phyloP scores from a whole-genome alignment of 805 yeast species.

The Scheffersomyces spartinae region DNA sequence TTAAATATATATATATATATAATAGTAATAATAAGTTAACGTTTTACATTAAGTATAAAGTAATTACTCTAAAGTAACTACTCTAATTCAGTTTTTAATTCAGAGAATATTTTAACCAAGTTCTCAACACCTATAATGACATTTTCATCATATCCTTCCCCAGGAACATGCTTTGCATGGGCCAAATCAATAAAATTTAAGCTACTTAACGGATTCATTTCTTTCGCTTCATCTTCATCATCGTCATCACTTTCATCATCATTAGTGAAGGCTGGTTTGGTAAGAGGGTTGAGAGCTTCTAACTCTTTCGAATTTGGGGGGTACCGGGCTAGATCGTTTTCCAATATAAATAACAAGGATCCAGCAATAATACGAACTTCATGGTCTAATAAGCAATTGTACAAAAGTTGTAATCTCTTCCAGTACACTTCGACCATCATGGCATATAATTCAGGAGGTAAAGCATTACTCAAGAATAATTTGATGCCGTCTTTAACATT shows the following conservation, averaged over 20 bases:
- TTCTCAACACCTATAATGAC: slow-evolving; percentile 59
- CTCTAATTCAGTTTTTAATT: slow-evolving; percentile 6
- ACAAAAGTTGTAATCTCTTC: slow-evolving; percentile 53
- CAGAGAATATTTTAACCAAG: slow-evolving; percentile 34
- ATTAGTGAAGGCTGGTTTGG: slow-evolving; percentile 12
- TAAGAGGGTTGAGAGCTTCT: slow-evolving; percentile 27
- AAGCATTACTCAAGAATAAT: slow-evolving; percentile 28
- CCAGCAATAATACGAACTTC: slow-evolving; percentile 63
- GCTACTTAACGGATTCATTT: slow-evolving; percentile 35
- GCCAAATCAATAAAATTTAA: slow-evolving; percentile 82
- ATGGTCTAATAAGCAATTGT: slow-evolving; percentile 47
- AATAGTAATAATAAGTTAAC: background rate
- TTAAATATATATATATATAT: background rate
- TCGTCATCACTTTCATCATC: slow-evolving; percentile 15
- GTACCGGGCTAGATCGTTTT: slow-evolving; percentile 53
- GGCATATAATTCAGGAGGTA: slow-evolving; percentile 18
- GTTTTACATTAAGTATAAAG: no score
- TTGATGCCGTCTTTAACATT: slow-evolving; percentile 35
- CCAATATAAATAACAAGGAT: slow-evolving; percentile 64
- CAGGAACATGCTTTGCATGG: slow-evolving; percentile 57
- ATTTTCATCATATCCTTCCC: slow-evolving; percentile 62
- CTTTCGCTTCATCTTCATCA: slow-evolving; percentile 19
- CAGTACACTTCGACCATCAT: slow-evolving; percentile 35
- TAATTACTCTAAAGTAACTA: no score
- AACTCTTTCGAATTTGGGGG: no score